Evolutionary conservation across 495 filamentous ascomycete species (phyloP), one percentile per base, ranked within the genome.

Genomic region (Viridothelium virens): DNA sequence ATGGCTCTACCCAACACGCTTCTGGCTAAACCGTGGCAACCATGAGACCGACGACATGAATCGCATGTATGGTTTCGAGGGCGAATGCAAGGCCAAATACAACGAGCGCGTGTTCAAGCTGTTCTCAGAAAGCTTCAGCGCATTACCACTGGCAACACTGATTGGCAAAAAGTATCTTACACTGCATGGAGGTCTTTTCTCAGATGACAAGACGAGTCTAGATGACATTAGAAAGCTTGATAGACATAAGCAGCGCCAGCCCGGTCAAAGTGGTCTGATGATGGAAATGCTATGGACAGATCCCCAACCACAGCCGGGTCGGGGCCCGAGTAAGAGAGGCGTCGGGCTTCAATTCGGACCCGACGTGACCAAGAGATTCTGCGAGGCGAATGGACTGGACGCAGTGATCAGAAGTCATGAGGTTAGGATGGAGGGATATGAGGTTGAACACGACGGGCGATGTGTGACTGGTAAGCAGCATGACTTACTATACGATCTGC

Each of bases 271-370:
- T 56, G 94, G 94, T 38, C 79, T 99, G 70, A 99, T 99, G 94
- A 97, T 99, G 94, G 94, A 99, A 77, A 99, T 99, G 95, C 85
- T 99, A 25, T 99, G 94, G 94, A 97, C 94, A 0, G 94, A 99
- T 73, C 94, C 94, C 12, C 94, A 97, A 74, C 79, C 86, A 0
- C 80, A 85, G 68, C 89, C 90, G 59, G 94, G 94, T 36, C 85
- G 94, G 63, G 91, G 92, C 9, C 95, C 93, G 31, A 96, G 91
- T 80, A 99, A 99, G 83, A 86, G 94, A 74, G 94, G 94, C 65
- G 92, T 99, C 34, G 94, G 94, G 61, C 82, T 97, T 77, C 91
- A 96, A 73, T 99, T 99, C 72, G 94, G 94, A 2, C 94, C 94
- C 0, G 94, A 99, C 76, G 85, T 99, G 62, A 99, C 94, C 18